These are phyloP conservation scores for Fusarium newnesense DNA, from an alignment of 2,329 filamentous ascomycete genomes.

Conservation along the genomic window DNA sequence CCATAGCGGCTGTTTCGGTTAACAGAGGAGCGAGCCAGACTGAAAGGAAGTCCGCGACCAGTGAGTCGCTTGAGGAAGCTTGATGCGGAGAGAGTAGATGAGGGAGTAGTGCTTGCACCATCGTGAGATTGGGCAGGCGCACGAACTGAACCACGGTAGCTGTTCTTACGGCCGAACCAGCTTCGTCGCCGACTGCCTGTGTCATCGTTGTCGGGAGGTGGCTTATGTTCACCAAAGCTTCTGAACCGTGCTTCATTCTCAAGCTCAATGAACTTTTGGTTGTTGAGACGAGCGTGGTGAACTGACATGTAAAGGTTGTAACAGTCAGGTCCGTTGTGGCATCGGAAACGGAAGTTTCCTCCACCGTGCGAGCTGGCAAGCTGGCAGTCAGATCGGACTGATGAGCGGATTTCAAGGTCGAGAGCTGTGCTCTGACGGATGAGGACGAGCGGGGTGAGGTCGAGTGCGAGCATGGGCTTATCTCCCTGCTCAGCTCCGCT, in stretches of 20 bases:
- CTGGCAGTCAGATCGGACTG: constrained; percentile 77
- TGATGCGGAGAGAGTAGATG: constrained; percentile 73
- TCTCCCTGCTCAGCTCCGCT: constrained; percentile 49
- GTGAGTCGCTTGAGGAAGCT: constrained; percentile 86
- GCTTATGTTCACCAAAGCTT: constrained; percentile 72
- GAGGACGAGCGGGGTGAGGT: constrained; percentile 90
- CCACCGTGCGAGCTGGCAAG: constrained; percentile 71
- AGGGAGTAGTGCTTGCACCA: constrained; percentile 73
- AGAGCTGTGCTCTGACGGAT: constrained; percentile 90
- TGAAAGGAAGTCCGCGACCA: constrained; percentile 77
- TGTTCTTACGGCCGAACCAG: constrained; percentile 73
- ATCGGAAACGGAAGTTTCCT: constrained; percentile 90
- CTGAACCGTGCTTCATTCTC: constrained; percentile 75
- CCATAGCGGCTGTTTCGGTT: constrained; percentile 63
- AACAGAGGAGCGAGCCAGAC: constrained; percentile 83
- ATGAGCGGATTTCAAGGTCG: constrained; percentile 93
- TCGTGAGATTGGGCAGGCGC: constrained; percentile 76
- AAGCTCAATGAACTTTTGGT: constrained; percentile 82
- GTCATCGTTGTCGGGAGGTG: constrained; percentile 60
- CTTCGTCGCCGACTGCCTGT: constrained; percentile 61
- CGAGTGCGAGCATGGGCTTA: constrained; percentile 73
- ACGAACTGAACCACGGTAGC: constrained; percentile 69
- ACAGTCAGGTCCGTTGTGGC: constrained; percentile 79
- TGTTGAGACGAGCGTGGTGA: constrained; percentile 89
- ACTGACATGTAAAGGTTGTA: constrained; percentile 85